Conservation (phyloP, 345 rosid genomes). For the Odontarrhena argentea region DNA sequence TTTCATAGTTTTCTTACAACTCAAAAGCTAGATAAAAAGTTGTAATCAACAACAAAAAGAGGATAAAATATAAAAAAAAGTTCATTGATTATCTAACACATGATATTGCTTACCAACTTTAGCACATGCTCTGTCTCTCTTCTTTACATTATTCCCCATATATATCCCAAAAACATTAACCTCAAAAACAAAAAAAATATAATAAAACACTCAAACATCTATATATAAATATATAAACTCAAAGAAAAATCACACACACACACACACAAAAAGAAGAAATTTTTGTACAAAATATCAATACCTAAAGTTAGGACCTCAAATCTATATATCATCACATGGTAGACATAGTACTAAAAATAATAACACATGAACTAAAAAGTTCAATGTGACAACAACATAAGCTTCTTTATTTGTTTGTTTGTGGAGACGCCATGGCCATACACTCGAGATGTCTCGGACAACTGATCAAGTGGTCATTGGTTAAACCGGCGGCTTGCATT, state of each 20-base stretch:
- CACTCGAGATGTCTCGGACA: constrained; percentile 66
- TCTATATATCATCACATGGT: constrained; percentile 41
- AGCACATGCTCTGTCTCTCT: constrained; percentile 42
- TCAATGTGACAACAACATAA: constrained; percentile 23
- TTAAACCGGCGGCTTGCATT: constrained; percentile 72
- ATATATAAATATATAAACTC: constrained; percentile 19
- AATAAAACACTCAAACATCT: constrained; percentile 6
- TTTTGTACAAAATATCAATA: constrained; percentile 32
- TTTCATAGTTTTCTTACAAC: constrained; percentile 18
- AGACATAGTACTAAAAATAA: constrained; percentile 20
- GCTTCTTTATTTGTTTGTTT: not conserved
- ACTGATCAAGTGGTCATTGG: constrained; percentile 62
- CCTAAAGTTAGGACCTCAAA: constrained; percentile 42
- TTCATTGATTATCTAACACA: constrained; percentile 33
- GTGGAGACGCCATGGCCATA: constrained; percentile 38
- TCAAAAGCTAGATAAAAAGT: constrained; percentile 19
- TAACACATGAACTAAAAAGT: constrained; percentile 23
- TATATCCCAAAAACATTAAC: constrained; percentile 30
- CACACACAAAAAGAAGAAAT: constrained; percentile 7
- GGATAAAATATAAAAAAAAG: constrained; percentile 17
- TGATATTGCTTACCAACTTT: constrained; percentile 30
- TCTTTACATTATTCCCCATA: constrained; percentile 28
- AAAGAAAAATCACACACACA: constrained; percentile 29
- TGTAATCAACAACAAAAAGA: constrained; percentile 10
- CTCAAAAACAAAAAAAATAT: constrained; percentile 21